Percentiles rank a stretch among this genome's conserved stretches.
These are phyloP conservation scores for Lasiosphaeria miniovina DNA, from an alignment of 495 filamentous ascomycete species.

Conservation along the genomic window DNA sequence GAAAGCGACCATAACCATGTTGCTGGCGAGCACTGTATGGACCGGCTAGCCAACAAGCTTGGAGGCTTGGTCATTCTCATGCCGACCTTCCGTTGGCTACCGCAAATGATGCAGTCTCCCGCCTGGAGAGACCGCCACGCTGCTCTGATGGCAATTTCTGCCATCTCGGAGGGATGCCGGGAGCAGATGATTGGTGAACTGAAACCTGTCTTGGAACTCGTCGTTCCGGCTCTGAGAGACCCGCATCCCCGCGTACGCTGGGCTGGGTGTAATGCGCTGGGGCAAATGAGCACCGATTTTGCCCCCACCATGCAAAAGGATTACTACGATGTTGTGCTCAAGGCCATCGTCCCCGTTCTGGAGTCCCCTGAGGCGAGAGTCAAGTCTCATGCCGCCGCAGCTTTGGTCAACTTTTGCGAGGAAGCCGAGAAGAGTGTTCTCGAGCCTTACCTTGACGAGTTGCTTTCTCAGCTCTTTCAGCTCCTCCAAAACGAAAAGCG, in stretches of 20 bases:
- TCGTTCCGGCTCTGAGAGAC: slow-evolving; percentile 89
- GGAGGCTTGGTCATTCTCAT: slow-evolving; percentile 82
- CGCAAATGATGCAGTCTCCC: slow-evolving; percentile 93
- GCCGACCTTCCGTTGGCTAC: slow-evolving; percentile 96
- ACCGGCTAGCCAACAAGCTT: slow-evolving; percentile 94
- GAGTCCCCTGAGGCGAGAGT: slow-evolving; percentile 88
- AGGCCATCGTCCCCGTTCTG: slow-evolving; percentile 88
- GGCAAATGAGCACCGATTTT: slow-evolving; percentile 99
- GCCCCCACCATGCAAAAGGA: slow-evolving; percentile 98
- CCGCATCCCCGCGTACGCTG: slow-evolving; percentile 92
- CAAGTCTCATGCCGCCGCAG: slow-evolving; percentile 94
- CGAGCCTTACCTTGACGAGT: slow-evolving; percentile 88
- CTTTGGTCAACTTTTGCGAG: slow-evolving; percentile 98
- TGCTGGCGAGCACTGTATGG: slow-evolving; percentile 98
- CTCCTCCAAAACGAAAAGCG: slow-evolving; percentile 86
- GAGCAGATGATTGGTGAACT: slow-evolving; percentile 95
- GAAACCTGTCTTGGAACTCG: slow-evolving; percentile 87
- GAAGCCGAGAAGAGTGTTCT: slow-evolving; percentile 91
- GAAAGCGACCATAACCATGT: slow-evolving; percentile 98
- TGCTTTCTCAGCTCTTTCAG: slow-evolving; percentile 76
- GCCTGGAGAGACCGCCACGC: slow-evolving; percentile 96
- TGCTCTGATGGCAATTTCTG: slow-evolving; percentile 97
- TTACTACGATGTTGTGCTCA: slow-evolving; percentile 80
- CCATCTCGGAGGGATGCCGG: slow-evolving; percentile 95
- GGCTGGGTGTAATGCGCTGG: slow-evolving; percentile 97